Base-by-base conservation (phyloP, 441 rosid genomes). In the Eutrema salsugineum region DNA sequence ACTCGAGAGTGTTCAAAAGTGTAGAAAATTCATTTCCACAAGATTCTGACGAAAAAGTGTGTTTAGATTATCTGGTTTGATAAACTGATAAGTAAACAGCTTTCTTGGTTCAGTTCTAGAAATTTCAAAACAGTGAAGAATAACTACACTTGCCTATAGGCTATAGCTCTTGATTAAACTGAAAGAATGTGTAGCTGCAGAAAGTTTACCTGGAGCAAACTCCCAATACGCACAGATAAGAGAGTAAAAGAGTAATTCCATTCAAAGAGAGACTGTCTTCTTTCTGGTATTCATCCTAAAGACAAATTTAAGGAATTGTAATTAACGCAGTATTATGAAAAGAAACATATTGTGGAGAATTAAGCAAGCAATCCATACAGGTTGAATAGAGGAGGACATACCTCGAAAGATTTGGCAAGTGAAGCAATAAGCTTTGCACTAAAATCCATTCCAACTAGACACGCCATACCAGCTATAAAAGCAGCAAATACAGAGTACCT, bases 401-500 rank as follows among this genome's bases (percentile, higher is more conserved):
- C 99, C 97, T 90, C 91, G 44, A 91, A 88, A 68, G 78, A 61
- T 77, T 79, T 83, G 69, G 97, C 97, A 47, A 90, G 89, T 62
- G 84, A 83, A 69, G 91, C 88, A 83, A 90, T 42, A 77, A 94
- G 81, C 81, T 89, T 90, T 78, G 99, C 97, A 69, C 94, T 83
- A 75, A 94, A 94, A 75, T 91, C 95, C 75, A 83, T 80, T 28
- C 99, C 99, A 71, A 88, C 93, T 16, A 74, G 79, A 78, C 91
- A 88, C 63, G 95, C 87, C 89, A 88, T 83, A 73, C 97, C 99
- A 36, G 97, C 97, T 75, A 91, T 84, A 79, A 90, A 94, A 44
- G 99, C 83, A 44, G 91, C 94, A 87, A 90, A 90, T 77, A 86
- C 83, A 57, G 92, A 90, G 69, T 94, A 84, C 91, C 97, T 94